These are phyloP conservation scores for Corinectria fuckeliana DNA, from an alignment of 2,329 filamentous ascomycete species.

Conservation along the genomic window DNA sequence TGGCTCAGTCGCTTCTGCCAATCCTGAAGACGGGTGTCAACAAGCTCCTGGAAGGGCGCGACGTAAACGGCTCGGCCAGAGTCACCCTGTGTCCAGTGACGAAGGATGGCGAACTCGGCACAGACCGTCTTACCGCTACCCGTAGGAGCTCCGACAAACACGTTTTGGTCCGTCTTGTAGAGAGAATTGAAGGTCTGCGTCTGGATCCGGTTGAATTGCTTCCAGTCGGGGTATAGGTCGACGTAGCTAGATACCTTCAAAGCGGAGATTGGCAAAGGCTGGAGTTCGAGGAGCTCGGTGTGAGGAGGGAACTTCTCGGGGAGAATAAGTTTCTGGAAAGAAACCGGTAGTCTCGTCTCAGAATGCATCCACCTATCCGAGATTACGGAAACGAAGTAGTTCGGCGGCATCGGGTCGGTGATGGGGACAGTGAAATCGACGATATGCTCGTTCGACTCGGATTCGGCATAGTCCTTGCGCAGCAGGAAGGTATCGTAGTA, in stretches of 20 bases:
- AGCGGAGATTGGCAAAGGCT: conserved; percentile 86
- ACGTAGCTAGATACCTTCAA: conserved; percentile 86
- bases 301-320: conserved; percentile 96
- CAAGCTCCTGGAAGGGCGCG: conserved; percentile 91
- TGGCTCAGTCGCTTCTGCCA: conserved; percentile 81
- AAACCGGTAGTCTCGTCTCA: conserved; percentile 90
- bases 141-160: conserved; percentile 90
- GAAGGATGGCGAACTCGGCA: conserved; percentile 89
- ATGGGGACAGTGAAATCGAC: conserved; percentile 97
- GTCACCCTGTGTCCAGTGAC: conserved; percentile 72
- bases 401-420: conserved; percentile 96
- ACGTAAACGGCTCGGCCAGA: conserved; percentile 86
- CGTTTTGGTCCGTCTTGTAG: conserved; percentile 89
- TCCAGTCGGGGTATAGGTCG: conserved; percentile 81
- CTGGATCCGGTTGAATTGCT: conserved; percentile 95
- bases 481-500: conserved; percentile 95
- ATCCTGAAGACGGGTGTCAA: conserved; percentile 81
- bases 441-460: conserved; percentile 90
- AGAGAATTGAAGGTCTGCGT: conserved; percentile 96
- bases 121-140: conserved; percentile 97
- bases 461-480: conserved; percentile 83
- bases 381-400: conserved; percentile 95
- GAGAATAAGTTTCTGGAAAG: conserved; percentile 92
- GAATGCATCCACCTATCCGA: conserved; percentile 99
- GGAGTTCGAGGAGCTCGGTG: conserved; percentile 89